A percentile compares a stretch with the other conserved stretches of the same genome.
Evolutionary conservation across 805 yeast species (phyloP).

Genomic region (Wickerhamiella spandovensis): DNA sequence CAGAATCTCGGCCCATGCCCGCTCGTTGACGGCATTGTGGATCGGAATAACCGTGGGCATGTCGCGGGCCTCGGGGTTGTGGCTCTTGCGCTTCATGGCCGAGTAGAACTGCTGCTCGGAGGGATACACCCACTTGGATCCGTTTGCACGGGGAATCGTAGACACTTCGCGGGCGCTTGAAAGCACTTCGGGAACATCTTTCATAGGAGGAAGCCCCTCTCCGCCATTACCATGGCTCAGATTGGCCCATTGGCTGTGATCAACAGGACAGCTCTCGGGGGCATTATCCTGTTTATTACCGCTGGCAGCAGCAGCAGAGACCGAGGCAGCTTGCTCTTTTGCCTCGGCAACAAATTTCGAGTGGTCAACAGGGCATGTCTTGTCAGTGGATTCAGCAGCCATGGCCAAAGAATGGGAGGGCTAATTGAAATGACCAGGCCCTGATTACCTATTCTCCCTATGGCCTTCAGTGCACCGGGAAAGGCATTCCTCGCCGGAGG

Average conservation of each 20-base stretch:
- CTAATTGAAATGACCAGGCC: too few relatives aligned
- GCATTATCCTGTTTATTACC: background rate
- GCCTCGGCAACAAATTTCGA: constrained; percentile 8
- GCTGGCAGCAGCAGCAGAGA: background rate
- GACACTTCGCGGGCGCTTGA: constrained; percentile 68
- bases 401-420: background rate
- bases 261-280: constrained; percentile 21
- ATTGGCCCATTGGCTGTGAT: constrained; percentile 7
- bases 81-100: constrained; percentile 83
- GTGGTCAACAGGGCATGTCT: constrained; percentile 16
- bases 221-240: constrained; percentile 22
- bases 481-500: constrained; percentile 94
- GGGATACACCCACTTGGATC: constrained; percentile 82
- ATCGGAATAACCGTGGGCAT: constrained; percentile 89
- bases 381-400: background rate
- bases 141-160: constrained; percentile 70
- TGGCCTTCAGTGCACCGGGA: constrained; percentile 84
- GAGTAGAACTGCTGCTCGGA: constrained; percentile 89
- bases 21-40: constrained; percentile 85
- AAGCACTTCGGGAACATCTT: constrained; percentile 25
- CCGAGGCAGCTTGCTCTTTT: constrained; percentile 6
- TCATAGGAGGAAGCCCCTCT: constrained; percentile 22
- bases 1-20: constrained; percentile 76
- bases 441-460: background rate
- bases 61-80: constrained; percentile 70